Evolutionary conservation across 805 yeast species (phyloP), one percentile per base, ranked within the genome.

Genomic region (Kluyveromyces siamensis): DNA sequence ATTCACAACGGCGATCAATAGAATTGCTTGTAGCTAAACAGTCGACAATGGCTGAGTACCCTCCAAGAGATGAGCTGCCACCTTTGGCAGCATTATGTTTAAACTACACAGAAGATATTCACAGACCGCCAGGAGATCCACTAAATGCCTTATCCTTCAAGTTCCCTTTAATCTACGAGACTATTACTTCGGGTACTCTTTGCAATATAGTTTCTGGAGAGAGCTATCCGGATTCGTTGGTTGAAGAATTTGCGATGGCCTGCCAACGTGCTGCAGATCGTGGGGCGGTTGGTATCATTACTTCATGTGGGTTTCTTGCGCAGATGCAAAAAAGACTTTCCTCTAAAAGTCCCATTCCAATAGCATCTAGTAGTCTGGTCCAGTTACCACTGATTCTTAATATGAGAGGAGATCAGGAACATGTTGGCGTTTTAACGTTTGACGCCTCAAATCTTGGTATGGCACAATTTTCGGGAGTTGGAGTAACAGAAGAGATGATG

Each of bases 261-360:
- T 59, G 63, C 30, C 43, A 55, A 16, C 52, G 48, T n/a, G 48
- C 66, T 11, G 58, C 57, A 13, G 53, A 55, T 0, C 56, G 59
- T 39, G 72, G 72, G 9, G 68, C 68, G 8, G 51, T 63, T 46
- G 71, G 69, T 16, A 52, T 64, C 13, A 59, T 64, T 19, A 65
- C 70, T 5, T 63, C 70, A 2, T 67, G 71, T 54, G 71, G 70
- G 11, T 67, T 67, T 49, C 54, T 67, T 4, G 67, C 69, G 1
- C 65, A 62, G 38, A 52, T 61, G 17, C 70, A 67, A 41, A 30
- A 52, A 10, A 51, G 61, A 16, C 33, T 66, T 8, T 52, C 59
- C 2, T 51, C 50, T 1, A 49, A 50, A 47, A 55, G 58, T 27
- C 50, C 55, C 8, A 59, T 66, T 25, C 71, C 72, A 27, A 60